Conservation (phyloP, 2,329 filamentous ascomycete genomes). For the Epichloe gansuensis region DNA sequence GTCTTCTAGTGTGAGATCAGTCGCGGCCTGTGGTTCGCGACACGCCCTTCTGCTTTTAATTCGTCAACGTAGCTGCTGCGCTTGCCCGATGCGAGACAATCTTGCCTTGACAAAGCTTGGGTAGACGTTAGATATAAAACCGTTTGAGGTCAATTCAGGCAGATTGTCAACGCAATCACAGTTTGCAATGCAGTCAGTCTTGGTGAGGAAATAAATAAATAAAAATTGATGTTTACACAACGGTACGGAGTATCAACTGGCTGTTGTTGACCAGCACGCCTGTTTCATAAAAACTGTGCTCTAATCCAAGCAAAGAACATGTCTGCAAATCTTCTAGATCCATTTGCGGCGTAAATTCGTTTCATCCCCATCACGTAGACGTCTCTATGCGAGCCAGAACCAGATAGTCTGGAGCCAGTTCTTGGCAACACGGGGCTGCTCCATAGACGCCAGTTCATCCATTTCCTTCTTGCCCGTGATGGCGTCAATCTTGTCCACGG, state of each 20-base stretch:
- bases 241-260: conserved; percentile 4
- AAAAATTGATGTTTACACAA: background rate
- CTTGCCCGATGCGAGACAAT: no score
- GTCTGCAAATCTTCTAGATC: background rate
- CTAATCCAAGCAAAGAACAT: background rate
- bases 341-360: background rate
- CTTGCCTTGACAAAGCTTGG: no score
- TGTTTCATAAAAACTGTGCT: background rate
- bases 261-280: background rate
- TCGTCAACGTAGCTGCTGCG: no score
- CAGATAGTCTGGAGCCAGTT: conserved; percentile 40
- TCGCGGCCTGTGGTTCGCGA: no score
- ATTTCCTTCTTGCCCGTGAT: conserved; percentile 49
- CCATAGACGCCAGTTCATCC: conserved; percentile 42
- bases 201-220: background rate
- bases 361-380: background rate
- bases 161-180: no score
- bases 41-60: no score
- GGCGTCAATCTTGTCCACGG: conserved; percentile 40
- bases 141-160: no score
- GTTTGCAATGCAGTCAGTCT: no score
- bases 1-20: no score
- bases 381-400: conserved; percentile 40
- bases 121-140: no score
- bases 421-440: conserved; percentile 33